Percentiles rank a stretch among this genome's conserved stretches.
phyloP scores from a whole-genome alignment of 2,329 filamentous ascomycete genomes.

The Didymella arachidicola region DNA sequence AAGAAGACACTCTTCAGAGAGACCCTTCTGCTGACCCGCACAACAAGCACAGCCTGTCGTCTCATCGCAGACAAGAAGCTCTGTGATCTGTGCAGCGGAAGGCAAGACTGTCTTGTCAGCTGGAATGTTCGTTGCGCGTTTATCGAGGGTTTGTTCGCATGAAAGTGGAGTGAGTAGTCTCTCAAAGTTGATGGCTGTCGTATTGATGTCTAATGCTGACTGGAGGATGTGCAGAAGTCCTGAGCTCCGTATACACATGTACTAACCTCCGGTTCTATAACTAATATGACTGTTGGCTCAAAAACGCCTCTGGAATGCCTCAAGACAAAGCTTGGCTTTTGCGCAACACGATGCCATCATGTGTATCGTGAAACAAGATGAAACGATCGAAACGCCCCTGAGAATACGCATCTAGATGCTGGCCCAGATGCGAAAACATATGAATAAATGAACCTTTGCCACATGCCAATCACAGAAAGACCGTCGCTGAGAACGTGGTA shows the following conservation, averaged over 20 bases:
- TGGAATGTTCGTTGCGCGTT: neutral
- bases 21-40: neutral
- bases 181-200: constrained; percentile 2
- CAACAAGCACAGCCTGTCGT: neutral
- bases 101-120: neutral
- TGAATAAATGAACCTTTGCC: constrained; percentile 4
- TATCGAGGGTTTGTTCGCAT: neutral
- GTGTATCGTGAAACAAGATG: constrained; percentile 6
- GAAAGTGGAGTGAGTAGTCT: neutral
- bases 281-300: constrained; percentile 1
- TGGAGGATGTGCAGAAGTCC: constrained; percentile 5
- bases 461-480: neutral
- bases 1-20: neutral
- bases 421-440: constrained; percentile 8
- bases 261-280: constrained; percentile 5
- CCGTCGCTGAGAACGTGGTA: neutral
- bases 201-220: constrained; percentile 19
- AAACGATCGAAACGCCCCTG: constrained; percentile 11
- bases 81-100: neutral
- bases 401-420: constrained; percentile 13
- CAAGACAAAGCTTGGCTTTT: constrained; percentile 13
- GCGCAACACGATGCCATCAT: constrained; percentile 11
- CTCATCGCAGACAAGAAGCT: neutral
- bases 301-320: constrained; percentile 18
- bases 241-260: constrained; percentile 12